A percentile compares a stretch with the other conserved stretches of the same genome.
Evolutionary conservation across 768 basidiomycete species (phyloP).

Genomic region (Boletus subcaerulescens): DNA sequence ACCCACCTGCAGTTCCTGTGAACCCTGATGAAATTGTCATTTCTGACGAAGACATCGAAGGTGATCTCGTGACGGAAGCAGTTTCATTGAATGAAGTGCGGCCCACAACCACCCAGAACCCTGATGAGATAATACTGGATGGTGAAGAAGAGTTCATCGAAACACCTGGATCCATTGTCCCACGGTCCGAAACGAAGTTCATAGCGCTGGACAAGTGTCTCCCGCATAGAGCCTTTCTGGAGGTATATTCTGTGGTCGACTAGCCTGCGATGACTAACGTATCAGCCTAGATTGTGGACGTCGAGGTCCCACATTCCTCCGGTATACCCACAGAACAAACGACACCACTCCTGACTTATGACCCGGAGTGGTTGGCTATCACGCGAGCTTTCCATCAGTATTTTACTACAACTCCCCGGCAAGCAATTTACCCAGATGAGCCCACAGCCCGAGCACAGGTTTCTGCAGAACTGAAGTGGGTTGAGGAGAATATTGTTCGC

Average conservation of each 20-base stretch:
- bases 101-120: constrained; percentile 34
- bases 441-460: constrained; percentile 53
- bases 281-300: constrained; percentile 63
- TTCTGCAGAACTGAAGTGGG: constrained; percentile 61
- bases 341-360: constrained; percentile 56
- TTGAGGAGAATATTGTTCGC: constrained; percentile 51
- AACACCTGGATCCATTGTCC: constrained; percentile 29
- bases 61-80: constrained; percentile 1
- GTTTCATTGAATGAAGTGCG: constrained; percentile 34
- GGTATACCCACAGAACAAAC: constrained; percentile 5
- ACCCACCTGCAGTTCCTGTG: background rate
- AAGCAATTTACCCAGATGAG: constrained; percentile 57
- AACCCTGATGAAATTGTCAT: constrained; percentile 43
- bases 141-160: constrained; percentile 44
- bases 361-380: constrained; percentile 94
- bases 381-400: constrained; percentile 81
- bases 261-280: background rate
- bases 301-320: constrained; percentile 34
- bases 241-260: constrained; percentile 44
- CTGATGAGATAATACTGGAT: constrained; percentile 51
- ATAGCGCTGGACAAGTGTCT: constrained; percentile 91
- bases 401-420: constrained; percentile 53
- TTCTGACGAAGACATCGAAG: constrained; percentile 32
- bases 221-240: constrained; percentile 70
- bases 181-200: constrained; percentile 59